Evolutionary conservation across 1,139 yeast species (phyloP), one percentile per base, ranked within the genome.

Genomic region (Magnusiomyces paraingens): DNA sequence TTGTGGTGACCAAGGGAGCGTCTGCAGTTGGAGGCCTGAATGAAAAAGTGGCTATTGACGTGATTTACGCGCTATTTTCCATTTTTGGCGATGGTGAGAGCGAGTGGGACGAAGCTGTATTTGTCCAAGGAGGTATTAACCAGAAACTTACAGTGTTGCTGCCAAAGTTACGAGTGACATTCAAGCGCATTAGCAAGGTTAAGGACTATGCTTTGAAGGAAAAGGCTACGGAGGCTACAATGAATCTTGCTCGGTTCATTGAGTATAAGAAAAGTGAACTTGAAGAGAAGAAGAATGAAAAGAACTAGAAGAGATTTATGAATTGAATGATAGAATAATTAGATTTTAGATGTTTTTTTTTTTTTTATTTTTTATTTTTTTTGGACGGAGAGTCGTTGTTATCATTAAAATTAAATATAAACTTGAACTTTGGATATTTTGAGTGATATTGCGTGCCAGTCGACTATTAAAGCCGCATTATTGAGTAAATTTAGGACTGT

Each of bases 221-320:
- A n/a, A 77, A 76, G 59, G 86, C 85, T 35, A 87, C 84, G 55
- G 95, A 87, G 58, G 81, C 84, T 1, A 75, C 82, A 64, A 69
- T 70, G 52, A 90, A 87, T 62, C 71, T 91, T 62, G 82, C 78
- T 10, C 76, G 95, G 56, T 93, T 93, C 66, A 80, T 91, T 55
- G 80, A 80, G 55, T 93, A 93, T 70, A 93, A 93, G 64, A 62
- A 66, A 54, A 64, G 63, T 44, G 83, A 80, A 10, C 32, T 26
- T 26, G 32, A 26, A 8, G 32, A 26, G 32, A 26, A 26, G 32
- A 26, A 8, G 8, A 26, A 26, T 26, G 32, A 8, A 8, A 26
- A 26, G 32, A 26, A 26, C 8, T 26, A 26, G 8, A 26, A 26
- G 4, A 8, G 32, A 26, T 26, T 8, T 5, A 26, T 26, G 32